Evolutionary conservation across 1,284 basidiomycete species (phyloP), one percentile per base, ranked within the genome.

Genomic region (Sutorius eximius): DNA sequence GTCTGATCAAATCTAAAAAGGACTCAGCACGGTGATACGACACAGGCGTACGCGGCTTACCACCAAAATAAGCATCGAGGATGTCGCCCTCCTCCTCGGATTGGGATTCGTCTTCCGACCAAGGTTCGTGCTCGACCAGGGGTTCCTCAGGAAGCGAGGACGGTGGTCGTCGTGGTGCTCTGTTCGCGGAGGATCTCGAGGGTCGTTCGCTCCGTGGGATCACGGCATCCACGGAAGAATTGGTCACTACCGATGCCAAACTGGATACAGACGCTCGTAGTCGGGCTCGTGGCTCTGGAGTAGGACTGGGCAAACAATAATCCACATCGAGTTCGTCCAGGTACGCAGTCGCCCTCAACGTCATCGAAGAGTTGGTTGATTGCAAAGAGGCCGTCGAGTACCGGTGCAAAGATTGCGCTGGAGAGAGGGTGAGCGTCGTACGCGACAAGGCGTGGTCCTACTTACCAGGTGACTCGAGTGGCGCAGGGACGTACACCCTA

Each of bases 231-330:
- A 79, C 77, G 2, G 83, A 83, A 29, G 77, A 69, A 42, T 79
- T 77, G 0, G 83, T 82, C 71, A 82, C 72, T 59, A 85, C 68
- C 2, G 86, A 85, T 45, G 79, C 79, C 58, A 88, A 73, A 56
- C 83, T 87, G 44, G 74, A 76, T 51, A 82, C 74, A 6, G 84
- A 86, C 43, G 75, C 73, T 34, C 81, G 66, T 30, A 68, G 60
- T 6, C 50, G 64, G 55, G 59, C 64, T n/a, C 63, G 60, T 51
- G 70, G 61, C 42, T 72, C 71, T 9, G 70, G 63, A 37, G 69
- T 67, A 10, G 71, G 66, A 47, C 64, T 60, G 9, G 78, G 73
- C 22, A 82, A 62, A 20, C 65, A 66, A n/a, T 82, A 60, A 33
- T 75, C 66, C 4, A 82, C 70, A 18, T 69, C 77, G 12, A 70